These are phyloP conservation scores for Lodderomyces elongisporus DNA, from an alignment of 1,139 yeast species.

Conservation along the genomic window DNA sequence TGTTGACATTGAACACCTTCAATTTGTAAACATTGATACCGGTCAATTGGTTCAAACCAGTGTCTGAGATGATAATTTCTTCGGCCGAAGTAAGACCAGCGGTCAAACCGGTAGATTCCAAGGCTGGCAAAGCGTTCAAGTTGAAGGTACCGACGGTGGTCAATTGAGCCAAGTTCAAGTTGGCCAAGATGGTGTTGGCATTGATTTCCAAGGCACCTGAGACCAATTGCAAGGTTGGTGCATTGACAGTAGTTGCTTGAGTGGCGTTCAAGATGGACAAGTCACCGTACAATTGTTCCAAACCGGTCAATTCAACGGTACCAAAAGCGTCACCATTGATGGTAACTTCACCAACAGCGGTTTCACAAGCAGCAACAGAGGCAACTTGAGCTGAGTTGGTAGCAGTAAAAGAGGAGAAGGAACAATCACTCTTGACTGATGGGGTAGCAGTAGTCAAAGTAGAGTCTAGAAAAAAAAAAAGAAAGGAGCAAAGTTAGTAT, in stretches of 20 bases:
- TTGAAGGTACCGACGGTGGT: constrained; percentile 74
- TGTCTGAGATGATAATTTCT: constrained; percentile 75
- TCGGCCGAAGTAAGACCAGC: constrained; percentile 72
- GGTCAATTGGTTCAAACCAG: constrained; percentile 68
- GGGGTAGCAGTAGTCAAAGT: constrained; percentile 49
- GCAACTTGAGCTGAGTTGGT: constrained; percentile 78
- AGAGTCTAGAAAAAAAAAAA: constrained; percentile 27
- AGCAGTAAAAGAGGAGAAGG: constrained; percentile 55
- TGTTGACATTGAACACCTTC: constrained; percentile 79
- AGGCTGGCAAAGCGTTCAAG: constrained; percentile 82
- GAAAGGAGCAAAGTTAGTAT: too few relatives aligned
- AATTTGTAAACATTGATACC: constrained; percentile 78
- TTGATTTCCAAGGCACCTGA: constrained; percentile 62
- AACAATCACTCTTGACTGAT: constrained; percentile 51
- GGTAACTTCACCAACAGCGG: constrained; percentile 74
- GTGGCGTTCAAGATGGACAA: constrained; percentile 65
- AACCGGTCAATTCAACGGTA: constrained; percentile 51
- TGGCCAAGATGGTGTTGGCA: constrained; percentile 61
- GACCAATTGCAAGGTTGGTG: constrained; percentile 73
- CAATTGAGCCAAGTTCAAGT: constrained; percentile 73
- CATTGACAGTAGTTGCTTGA: constrained; percentile 56
- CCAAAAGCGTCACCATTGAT: constrained; percentile 58
- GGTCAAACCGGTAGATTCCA: constrained; percentile 64
- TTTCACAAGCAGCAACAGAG: constrained; percentile 64
- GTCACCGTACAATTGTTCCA: constrained; percentile 71